Evolutionary conservation across 1,284 basidiomycete genomes (phyloP), one percentile per base, ranked within the genome.

Genomic region (Omphalotus olearius): DNA sequence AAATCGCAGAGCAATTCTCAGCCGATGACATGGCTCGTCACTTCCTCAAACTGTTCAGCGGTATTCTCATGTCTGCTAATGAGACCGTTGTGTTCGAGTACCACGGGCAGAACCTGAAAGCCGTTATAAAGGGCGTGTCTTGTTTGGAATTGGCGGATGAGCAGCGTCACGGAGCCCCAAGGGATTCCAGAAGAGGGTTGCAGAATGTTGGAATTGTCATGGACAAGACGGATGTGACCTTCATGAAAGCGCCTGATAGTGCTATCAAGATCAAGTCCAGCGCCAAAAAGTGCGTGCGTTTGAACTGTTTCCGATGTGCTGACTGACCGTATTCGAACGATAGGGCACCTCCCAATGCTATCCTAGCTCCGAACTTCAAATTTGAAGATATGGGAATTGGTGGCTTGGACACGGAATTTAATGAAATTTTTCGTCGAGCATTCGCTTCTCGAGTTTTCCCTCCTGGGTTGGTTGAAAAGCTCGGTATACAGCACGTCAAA

Each of bases 321-420:
- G 1, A 18, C 14, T 38, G 38, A 1, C 36, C 35, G 57, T 30
- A 60, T 44, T 18, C 43, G 23, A 39, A 47, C 6, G 33, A 7
- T 55, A 93, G 91, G 62, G 83, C 92, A 0, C 85, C 93, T 3
- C 84, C 94, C 11, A 99, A 98, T 66, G 94, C 96, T 0, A 98
- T 99, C 62, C 78, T 99, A 7, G 88, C 94, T 1, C 93, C 97
- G 2, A 98, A 98, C 73, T 99, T 99, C 83, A 98, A 97, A 70
- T 99, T 99, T 60, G 92, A 98, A 66, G 97, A 99, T 68, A 99
- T 99, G 96, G 97, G 97, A 23, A 98, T 99, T 63, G 97, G 97
- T 66, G 97, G 97, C 66, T 78, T 99, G 38, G 97, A 99, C 68
- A 78, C 82, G 6, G 97, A 99, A 66, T 99, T 99, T 65, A 85